A percentile compares a stretch with the other conserved stretches of the same genome.
Conservation (phyloP, 768 basidiomycete species). For the Leccinum imitatum region DNA sequence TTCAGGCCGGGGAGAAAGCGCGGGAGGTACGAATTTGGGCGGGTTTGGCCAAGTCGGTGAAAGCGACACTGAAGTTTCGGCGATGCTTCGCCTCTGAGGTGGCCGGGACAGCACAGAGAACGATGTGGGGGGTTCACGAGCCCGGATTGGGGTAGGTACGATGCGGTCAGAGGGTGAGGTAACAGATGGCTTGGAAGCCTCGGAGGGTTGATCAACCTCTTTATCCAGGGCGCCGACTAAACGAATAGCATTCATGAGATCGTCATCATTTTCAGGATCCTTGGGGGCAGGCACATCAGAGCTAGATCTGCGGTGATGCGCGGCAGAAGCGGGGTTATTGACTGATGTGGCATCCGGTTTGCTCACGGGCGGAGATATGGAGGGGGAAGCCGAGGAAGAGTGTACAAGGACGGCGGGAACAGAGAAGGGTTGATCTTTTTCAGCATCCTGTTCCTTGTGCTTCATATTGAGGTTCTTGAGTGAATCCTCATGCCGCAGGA, state of each 20-base stretch:
- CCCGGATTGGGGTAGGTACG: conserved; percentile 58
- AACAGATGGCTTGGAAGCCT: neutral
- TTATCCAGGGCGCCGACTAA: conserved; percentile 30
- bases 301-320: conserved; percentile 20
- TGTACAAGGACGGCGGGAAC: conserved; percentile 26
- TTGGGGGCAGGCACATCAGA: conserved; percentile 15
- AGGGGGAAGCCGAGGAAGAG: conserved; percentile 20
- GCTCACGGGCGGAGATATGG: conserved; percentile 16
- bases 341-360: conserved; percentile 6
- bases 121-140: conserved; percentile 52
- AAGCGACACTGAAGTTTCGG: conserved; percentile 13
- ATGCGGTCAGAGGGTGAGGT: conserved; percentile 21
- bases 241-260: conserved; percentile 32
- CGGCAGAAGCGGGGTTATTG: conserved; percentile 2
- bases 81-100: conserved; percentile 34
- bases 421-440: conserved; percentile 31
- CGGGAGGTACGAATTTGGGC: neutral
- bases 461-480: conserved; percentile 22
- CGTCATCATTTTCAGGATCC: conserved; percentile 25
- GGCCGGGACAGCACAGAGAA: conserved; percentile 67
- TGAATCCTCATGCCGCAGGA: conserved; percentile 30
- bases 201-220: conserved; percentile 16
- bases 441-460: conserved; percentile 19
- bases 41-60: conserved; percentile 12
- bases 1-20: conserved; percentile 16